Conservation (phyloP, 257 asterid genomes). For the Nicotiana paniculata region DNA sequence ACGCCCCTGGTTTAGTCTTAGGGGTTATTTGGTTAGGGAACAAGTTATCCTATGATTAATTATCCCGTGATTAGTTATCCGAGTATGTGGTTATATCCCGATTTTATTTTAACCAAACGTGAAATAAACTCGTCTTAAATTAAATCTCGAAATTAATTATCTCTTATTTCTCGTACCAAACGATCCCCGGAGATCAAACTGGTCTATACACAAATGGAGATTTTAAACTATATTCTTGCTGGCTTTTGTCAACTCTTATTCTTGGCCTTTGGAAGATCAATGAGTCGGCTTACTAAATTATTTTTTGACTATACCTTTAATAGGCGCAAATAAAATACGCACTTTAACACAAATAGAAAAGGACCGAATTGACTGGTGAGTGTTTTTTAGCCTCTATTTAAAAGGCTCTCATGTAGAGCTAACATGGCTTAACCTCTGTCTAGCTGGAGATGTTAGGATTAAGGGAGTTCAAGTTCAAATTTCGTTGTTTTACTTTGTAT, state of each 20-base stretch:
- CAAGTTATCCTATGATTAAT: no score
- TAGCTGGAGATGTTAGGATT: background rate
- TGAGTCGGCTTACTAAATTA: background rate
- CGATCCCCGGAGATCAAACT: background rate
- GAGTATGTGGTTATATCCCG: no score
- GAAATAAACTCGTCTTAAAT: no score
- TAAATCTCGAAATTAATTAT: no score
- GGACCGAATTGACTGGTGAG: background rate
- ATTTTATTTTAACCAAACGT: no score
- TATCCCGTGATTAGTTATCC: no score
- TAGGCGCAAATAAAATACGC: background rate
- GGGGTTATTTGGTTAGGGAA: no score
- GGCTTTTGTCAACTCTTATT: background rate
- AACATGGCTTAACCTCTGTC: background rate
- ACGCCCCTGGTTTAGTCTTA: no score
- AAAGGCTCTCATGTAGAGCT: background rate
- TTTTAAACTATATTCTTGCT: background rate
- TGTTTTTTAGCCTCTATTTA: background rate
- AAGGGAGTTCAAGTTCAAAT: background rate
- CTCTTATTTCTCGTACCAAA: accelerated
- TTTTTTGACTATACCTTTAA: background rate
- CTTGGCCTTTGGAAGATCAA: background rate
- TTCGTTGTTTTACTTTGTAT: background rate
- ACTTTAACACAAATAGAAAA: no score
- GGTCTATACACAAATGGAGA: background rate